phyloP scores from a whole-genome alignment of 768 basidiomycete genomes.

The Mycena epipterygia region DNA sequence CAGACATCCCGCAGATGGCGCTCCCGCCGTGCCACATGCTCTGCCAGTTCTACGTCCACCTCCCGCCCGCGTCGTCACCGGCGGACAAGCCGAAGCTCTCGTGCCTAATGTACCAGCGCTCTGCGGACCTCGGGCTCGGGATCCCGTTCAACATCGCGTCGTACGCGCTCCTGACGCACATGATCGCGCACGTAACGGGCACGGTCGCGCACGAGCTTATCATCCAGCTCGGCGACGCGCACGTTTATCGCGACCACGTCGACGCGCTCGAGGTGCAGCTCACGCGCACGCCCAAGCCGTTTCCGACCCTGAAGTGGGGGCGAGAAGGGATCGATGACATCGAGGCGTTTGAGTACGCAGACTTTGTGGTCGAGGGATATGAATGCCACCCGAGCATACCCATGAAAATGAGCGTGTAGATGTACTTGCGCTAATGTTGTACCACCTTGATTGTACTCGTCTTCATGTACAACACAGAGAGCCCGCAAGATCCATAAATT shows the following conservation, averaged over 20 bases:
- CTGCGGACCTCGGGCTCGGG: constrained; percentile 96
- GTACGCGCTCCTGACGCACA: constrained; percentile 96
- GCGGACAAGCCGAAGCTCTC: constrained; percentile 79
- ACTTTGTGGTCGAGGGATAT: constrained; percentile 91
- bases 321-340: constrained; percentile 76
- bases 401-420: constrained; percentile 96
- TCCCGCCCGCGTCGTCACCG: constrained; percentile 69
- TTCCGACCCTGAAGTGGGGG: constrained; percentile 85
- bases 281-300: constrained; percentile 79
- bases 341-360: constrained; percentile 84
- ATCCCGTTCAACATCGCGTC: constrained; percentile 99
- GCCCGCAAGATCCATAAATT: constrained; percentile 4
- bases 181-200: constrained; percentile 94
- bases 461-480: no score
- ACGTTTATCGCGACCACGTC: constrained; percentile 95
- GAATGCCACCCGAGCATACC: constrained; percentile 85
- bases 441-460: not conserved
- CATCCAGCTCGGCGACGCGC: constrained; percentile 97
- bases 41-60: constrained; percentile 98
- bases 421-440: not conserved
- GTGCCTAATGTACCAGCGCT: constrained; percentile 98
- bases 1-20: constrained; percentile 95
- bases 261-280: constrained; percentile 89
- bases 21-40: constrained; percentile 99
- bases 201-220: constrained; percentile 91